Base-by-base conservation (phyloP, 2,329 filamentous ascomycete genomes). In the Cladosporium austrohemisphaericum region DNA sequence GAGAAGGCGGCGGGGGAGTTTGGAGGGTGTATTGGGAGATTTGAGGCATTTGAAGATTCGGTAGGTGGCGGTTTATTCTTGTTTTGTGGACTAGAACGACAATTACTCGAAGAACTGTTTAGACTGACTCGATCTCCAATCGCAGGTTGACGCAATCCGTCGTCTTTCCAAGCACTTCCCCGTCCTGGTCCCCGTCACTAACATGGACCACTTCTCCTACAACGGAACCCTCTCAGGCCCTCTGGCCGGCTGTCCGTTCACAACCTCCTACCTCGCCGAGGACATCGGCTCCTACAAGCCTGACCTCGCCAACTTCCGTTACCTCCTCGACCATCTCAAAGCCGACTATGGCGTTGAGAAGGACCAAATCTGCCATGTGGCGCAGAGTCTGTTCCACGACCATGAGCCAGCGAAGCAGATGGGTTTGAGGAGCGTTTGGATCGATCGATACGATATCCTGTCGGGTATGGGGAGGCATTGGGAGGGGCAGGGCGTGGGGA, bases 251-350 rank as follows among this genome's bases (percentile, higher is more conserved):
- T 72, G 78, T 20, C 57, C 71, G 9, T 84, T 88, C 59, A 83
- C 86, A 57, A 75, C 76, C 10, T 71, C 86, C 18, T 80, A 85
- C 65, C 88, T 84, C 2, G 86, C 86, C 2, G 73, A 89, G 66
- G 78, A 85, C 33, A 80, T 89, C 46, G 84, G 86, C 1, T 75
- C 72, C 4, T 90, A 89, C 65, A 90, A 90, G 70, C 86, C 86
- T 0, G 69, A 78, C 52, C 64, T 68, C 25, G 63, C 63, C 19
- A 88, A 88, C 58, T 90, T 90, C 56, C 71, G 77, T 48, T 84
- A 85, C 60, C 69, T 89, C 66, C 69, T 88, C 13, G 62, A 65
- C 10, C 71, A 76, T 23, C 75, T 79, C 14, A 68, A 76, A 58
- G 58, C 65, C 2, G 75, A 80, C 4, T 76, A 85, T 45, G 81